These are phyloP conservation scores for Paracoccidioides lutzii DNA, from an alignment of 2,329 filamentous ascomycete genomes.

Conservation along the genomic window DNA sequence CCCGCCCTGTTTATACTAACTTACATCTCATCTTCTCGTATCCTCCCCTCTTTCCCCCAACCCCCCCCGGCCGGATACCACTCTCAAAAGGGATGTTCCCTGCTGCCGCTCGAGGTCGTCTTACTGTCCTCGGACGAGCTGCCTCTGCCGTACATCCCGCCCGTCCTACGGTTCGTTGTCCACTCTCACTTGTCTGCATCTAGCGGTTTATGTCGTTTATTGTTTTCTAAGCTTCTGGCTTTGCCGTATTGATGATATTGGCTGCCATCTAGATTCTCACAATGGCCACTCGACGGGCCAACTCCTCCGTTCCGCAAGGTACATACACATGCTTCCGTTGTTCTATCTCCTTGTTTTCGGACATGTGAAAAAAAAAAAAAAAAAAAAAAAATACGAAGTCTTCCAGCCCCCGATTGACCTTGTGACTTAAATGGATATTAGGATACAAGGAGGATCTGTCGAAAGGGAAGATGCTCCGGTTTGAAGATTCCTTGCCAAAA, in stretches of 20 bases:
- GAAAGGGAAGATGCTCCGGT: conserved; percentile 53
- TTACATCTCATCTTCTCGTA: conserved; percentile 8
- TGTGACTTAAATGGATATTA: conserved; percentile 18
- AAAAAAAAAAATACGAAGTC: neutral
- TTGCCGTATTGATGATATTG: neutral
- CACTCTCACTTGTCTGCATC: neutral
- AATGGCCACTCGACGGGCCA: conserved; percentile 26
- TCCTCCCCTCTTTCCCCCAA: conserved; percentile 2
- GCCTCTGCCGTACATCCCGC: conserved; percentile 22
- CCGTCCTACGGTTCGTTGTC: conserved; percentile 21
- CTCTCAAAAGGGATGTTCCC: conserved; percentile 25
- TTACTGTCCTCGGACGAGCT: conserved; percentile 29
- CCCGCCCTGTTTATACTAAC: neutral
- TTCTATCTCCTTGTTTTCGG: neutral
- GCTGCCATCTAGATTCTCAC: conserved; percentile 7
- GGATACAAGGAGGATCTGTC: conserved; percentile 52
- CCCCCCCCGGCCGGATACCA: neutral
- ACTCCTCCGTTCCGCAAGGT: conserved; percentile 36
- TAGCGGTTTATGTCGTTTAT: neutral
- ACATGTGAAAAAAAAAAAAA: neutral
- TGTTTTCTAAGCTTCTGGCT: neutral
- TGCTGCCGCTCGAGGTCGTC: conserved; percentile 31
- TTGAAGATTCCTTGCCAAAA: conserved; percentile 51
- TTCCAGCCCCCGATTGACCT: conserved; percentile 6
- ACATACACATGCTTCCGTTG: conserved; percentile 9